These are phyloP conservation scores for Rhododendron mucronatum DNA, from an alignment of 148 eudicot genomes.

Conservation along the genomic window DNA sequence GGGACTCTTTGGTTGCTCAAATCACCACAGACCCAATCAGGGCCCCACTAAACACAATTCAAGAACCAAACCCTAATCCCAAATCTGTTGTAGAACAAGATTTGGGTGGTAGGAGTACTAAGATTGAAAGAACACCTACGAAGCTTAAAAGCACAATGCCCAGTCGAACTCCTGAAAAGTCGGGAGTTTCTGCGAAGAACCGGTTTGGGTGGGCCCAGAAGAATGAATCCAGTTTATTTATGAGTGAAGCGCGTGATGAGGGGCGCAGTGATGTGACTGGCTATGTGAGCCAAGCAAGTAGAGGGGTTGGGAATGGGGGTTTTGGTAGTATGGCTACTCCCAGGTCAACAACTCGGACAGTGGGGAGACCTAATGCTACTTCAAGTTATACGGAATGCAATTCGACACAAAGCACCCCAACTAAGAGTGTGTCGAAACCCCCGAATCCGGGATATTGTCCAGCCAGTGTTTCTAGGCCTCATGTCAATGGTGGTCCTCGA, in stretches of 20 bases:
- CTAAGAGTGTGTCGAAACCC: slow-evolving; percentile 83
- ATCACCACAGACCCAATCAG: slow-evolving; percentile 32
- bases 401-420: slow-evolving; percentile 68
- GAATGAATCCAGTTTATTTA: slow-evolving; percentile 25
- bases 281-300: slow-evolving; percentile 19
- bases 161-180: slow-evolving; percentile 70
- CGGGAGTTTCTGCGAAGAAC: slow-evolving; percentile 28
- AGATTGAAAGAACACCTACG: slow-evolving; percentile 56
- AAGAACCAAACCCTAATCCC: slow-evolving; percentile 32
- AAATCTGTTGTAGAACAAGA: slow-evolving; percentile 38
- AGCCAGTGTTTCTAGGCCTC: slow-evolving; percentile 43
- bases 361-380: slow-evolving; percentile 29
- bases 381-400: slow-evolving; percentile 42
- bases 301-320: slow-evolving; percentile 14
- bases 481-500: slow-evolving; percentile 42
- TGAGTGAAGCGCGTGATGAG: slow-evolving; percentile 33
- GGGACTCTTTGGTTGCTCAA: slow-evolving; percentile 19
- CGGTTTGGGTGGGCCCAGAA: slow-evolving; percentile 57
- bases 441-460: slow-evolving; percentile 53
- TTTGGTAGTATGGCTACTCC: slow-evolving; percentile 47
- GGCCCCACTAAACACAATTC: slow-evolving; percentile 53
- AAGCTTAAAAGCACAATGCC: slow-evolving; percentile 44
- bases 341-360: slow-evolving; percentile 35
- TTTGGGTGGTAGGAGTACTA: slow-evolving; percentile 21
- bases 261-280: slow-evolving; percentile 20